Evolutionary conservation across 805 yeast genomes (phyloP).

Genomic region (Wickerhamiella azymoides): DNA sequence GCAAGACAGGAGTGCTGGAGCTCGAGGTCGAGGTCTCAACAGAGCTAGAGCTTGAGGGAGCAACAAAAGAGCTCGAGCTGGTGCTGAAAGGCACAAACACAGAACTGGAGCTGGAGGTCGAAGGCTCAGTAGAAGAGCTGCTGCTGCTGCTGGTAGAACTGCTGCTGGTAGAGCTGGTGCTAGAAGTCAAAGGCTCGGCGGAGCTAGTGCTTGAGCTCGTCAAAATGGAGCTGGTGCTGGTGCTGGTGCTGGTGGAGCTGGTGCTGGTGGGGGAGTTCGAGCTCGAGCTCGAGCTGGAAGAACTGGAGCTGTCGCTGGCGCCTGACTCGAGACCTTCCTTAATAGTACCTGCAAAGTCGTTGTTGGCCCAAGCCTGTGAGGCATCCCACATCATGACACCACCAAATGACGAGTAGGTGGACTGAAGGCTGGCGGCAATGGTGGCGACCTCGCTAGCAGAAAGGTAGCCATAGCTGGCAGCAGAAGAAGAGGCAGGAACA

Average conservation of each 20-base stretch:
- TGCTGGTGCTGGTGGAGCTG: neutral
- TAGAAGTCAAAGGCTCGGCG: no score
- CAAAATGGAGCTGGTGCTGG: neutral
- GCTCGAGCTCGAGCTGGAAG: neutral
- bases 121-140: no score
- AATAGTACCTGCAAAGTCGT: conserved; percentile 34
- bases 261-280: neutral
- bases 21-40: neutral
- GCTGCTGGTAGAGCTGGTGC: no score
- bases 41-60: neutral
- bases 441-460: conserved; percentile 25
- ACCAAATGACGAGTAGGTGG: conserved; percentile 34
- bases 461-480: conserved; percentile 47
- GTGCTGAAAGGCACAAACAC: neutral
- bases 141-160: no score
- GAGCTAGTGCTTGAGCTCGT: neutral
- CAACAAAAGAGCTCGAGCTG: neutral
- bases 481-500: conserved; percentile 38
- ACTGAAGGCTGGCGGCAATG: conserved; percentile 13
- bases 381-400: conserved; percentile 81
- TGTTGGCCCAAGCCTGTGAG: conserved; percentile 41
- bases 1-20: neutral
- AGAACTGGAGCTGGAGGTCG: no score
- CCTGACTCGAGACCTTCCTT: conserved; percentile 27
- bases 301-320: conserved; percentile 41